Conservation (phyloP, 108 stramenopile genomes). For the Stephanodiscus triporus region DNA sequence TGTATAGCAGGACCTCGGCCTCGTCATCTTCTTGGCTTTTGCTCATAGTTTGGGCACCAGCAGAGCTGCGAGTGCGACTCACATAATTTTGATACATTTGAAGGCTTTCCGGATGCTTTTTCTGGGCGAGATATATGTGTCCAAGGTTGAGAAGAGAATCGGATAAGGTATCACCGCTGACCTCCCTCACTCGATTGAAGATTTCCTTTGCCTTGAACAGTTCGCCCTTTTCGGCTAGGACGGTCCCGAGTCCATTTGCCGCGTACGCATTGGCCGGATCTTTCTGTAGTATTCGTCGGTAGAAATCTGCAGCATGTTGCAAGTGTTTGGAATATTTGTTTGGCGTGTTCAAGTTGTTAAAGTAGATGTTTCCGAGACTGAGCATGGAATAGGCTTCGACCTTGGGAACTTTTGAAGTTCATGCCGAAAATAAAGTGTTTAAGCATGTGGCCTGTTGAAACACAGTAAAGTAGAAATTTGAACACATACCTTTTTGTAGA, state of each 20-base stretch:
- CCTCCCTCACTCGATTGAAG: constrained; percentile 87
- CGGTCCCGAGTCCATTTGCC: constrained; percentile 86
- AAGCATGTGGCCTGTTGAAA: too few species aligned
- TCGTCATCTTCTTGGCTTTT: constrained; percentile 83
- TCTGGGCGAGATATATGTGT: constrained; percentile 86
- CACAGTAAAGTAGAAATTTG: too few species aligned
- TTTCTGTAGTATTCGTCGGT: constrained; percentile 72
- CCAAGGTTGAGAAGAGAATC: constrained; percentile 85
- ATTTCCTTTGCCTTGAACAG: constrained; percentile 85
- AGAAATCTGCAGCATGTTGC: constrained; percentile 78
- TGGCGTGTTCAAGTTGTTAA: constrained; percentile 74
- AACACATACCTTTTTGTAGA: constrained; percentile 37
- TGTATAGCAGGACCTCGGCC: constrained; percentile 79
- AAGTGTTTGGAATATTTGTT: constrained; percentile 78
- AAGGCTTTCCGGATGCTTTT: constrained; percentile 85
- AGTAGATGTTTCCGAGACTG: constrained; percentile 88
- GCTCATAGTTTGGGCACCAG: constrained; percentile 69
- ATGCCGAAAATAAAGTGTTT: too few species aligned
- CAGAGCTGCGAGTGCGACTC: constrained; percentile 69
- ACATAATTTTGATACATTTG: constrained; percentile 91
- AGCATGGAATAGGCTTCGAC: constrained; percentile 87
- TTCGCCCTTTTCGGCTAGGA: constrained; percentile 88
- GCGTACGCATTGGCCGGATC: constrained; percentile 92
- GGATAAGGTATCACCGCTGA: constrained; percentile 81
- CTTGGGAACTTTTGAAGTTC: constrained; percentile 56